Percentiles rank a stretch among this genome's conserved stretches.
phyloP scores from a whole-genome alignment of 2,329 filamentous ascomycete species.

The Claviceps lovelessii region DNA sequence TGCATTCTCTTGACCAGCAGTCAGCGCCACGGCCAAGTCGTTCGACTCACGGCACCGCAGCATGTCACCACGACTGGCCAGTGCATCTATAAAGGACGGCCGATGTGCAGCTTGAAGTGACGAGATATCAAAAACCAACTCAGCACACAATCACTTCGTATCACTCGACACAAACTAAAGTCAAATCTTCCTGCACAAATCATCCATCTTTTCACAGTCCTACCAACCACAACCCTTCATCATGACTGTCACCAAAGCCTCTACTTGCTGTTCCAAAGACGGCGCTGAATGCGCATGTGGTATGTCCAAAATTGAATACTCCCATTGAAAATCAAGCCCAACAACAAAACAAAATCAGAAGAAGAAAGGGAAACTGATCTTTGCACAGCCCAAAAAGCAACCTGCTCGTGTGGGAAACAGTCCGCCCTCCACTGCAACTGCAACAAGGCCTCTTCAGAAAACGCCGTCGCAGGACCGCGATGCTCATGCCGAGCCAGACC shows the following conservation, averaged over 20 bases:
- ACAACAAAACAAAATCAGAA: neutral
- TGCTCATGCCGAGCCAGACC: constrained; percentile 76
- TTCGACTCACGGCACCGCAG: neutral
- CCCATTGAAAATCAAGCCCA: too few relatives aligned
- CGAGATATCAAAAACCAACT: neutral
- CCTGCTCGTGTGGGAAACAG: constrained; percentile 82
- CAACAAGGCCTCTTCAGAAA: constrained; percentile 62
- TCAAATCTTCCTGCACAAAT: neutral
- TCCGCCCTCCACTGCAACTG: constrained; percentile 78
- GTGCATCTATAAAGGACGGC: constrained; percentile 1
- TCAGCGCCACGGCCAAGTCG: neutral
- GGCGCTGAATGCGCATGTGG: constrained; percentile 41
- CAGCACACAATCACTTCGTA: neutral
- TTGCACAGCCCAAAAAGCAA: constrained; percentile 43
- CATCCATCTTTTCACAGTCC: neutral
- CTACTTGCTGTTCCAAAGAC: constrained; percentile 44
- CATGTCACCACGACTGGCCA: neutral
- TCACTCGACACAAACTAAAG: neutral
- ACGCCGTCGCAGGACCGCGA: constrained; percentile 54
- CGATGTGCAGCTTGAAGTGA: neutral
- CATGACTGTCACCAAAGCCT: constrained; percentile 24
- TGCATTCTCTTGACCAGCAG: neutral
- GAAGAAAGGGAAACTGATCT: neutral
- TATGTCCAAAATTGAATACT: constrained; percentile 22
- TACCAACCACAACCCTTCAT: constrained; percentile 6